phyloP scores from a whole-genome alignment of 2,329 filamentous ascomycete genomes.

The Penicillium italicum region DNA sequence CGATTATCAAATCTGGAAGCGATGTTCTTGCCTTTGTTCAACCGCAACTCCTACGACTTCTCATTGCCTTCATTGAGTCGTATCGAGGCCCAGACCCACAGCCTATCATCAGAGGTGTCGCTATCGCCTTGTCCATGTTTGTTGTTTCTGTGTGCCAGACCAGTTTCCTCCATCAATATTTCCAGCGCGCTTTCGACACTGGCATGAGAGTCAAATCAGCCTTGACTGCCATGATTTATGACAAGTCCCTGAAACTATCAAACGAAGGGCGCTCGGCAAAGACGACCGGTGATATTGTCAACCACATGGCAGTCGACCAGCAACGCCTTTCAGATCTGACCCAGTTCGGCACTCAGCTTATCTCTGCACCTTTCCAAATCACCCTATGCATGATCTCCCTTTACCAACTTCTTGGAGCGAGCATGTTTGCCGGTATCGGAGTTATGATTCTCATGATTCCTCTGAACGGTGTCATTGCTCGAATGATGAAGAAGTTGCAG shows the following conservation, averaged over 20 bases:
- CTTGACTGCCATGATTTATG: constrained; percentile 85
- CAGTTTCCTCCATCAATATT: constrained; percentile 91
- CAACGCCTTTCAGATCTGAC: constrained; percentile 92
- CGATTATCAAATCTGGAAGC: constrained; percentile 83
- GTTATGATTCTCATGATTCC: constrained; percentile 98
- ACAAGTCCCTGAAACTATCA: constrained; percentile 82
- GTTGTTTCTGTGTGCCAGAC: constrained; percentile 81
- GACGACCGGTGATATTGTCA: constrained; percentile 95
- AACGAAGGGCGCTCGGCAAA: constrained; percentile 88
- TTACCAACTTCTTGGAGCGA: constrained; percentile 89
- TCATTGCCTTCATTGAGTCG: constrained; percentile 82
- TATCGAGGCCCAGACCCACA: constrained; percentile 64
- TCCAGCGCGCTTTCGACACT: constrained; percentile 88
- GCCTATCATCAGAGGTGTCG: constrained; percentile 76
- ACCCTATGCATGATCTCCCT: constrained; percentile 91
- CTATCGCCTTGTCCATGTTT: constrained; percentile 92
- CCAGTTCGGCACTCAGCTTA: constrained; percentile 91
- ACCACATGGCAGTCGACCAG: constrained; percentile 98
- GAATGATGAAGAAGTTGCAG: constrained; percentile 89
- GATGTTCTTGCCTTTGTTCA: constrained; percentile 84
- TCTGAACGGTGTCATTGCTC: constrained; percentile 85
- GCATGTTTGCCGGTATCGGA: constrained; percentile 91
- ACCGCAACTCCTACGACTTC: constrained; percentile 77
- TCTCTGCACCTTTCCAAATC: constrained; percentile 97
- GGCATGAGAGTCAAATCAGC: constrained; percentile 96